Evolutionary conservation across 495 filamentous ascomycete genomes (phyloP).

Genomic region (Hamigera avellanea): DNA sequence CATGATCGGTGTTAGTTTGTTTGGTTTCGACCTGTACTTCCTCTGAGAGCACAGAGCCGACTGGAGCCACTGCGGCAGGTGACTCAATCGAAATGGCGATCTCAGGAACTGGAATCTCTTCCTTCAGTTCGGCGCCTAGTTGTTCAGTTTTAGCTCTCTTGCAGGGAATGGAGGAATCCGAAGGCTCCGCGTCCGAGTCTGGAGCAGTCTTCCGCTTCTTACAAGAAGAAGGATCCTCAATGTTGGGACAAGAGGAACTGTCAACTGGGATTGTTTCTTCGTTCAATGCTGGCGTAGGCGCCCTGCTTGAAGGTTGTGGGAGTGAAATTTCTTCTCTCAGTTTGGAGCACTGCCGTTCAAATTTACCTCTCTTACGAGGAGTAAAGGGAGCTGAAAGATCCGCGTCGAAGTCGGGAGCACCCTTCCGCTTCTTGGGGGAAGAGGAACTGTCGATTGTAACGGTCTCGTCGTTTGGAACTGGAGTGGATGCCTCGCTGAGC

Average conservation of each 20-base stretch:
- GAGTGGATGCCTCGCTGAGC: slow-evolving; percentile 26
- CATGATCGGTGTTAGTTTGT: too few relatives aligned
- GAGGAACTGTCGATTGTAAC: slow-evolving; percentile 5
- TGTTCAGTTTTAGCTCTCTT: slow-evolving; percentile 27
- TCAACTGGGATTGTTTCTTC: slow-evolving; percentile 14
- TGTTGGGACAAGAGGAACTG: slow-evolving; percentile 3
- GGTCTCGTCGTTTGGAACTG: slow-evolving; percentile 19
- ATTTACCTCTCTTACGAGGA: slow-evolving; percentile 27
- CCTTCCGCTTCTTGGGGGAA: slow-evolving; percentile 32
- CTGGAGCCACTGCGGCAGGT: not conserved
- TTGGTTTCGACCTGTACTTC: not conserved
- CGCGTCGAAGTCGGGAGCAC: slow-evolving; percentile 23
- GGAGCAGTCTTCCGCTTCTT: slow-evolving; percentile 34
- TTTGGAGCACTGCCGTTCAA: slow-evolving; percentile 28
- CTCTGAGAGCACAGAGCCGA: not conserved
- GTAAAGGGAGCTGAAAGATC: slow-evolving; percentile 20
- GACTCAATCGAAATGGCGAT: slow-evolving; percentile 5
- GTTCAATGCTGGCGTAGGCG: slow-evolving; percentile 22
- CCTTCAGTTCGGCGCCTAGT: slow-evolving; percentile 27
- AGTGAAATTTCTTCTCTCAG: slow-evolving; percentile 27
- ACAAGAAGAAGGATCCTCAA: too few relatives aligned
- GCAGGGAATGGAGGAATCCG: slow-evolving; percentile 19
- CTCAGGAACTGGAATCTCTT: slow-evolving; percentile 27
- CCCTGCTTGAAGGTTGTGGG: slow-evolving; percentile 27
- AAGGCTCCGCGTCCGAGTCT: slow-evolving; percentile 24